phyloP scores from a whole-genome alignment of 2,329 filamentous ascomycete genomes.

The Diaporthe sp. region DNA sequence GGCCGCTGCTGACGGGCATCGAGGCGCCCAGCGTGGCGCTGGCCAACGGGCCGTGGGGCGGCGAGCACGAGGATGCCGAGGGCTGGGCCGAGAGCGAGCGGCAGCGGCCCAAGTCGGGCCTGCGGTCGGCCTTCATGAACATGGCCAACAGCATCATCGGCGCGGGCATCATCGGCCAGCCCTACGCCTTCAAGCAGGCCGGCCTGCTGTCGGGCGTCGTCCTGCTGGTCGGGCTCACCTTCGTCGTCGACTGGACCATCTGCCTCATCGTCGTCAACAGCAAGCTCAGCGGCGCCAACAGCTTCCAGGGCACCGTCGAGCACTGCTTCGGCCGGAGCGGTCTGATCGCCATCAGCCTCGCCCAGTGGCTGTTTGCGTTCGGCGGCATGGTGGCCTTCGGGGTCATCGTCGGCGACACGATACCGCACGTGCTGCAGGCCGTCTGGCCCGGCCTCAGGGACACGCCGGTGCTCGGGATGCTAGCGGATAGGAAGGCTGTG shows the following conservation, averaged over 20 bases:
- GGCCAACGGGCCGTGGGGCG: slow-evolving; percentile 65
- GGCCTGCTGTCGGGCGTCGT: slow-evolving; percentile 85
- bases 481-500: slow-evolving; percentile 85
- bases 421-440: slow-evolving; percentile 88
- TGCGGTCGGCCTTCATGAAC: slow-evolving; percentile 96
- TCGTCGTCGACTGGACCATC: slow-evolving; percentile 97
- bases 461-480: slow-evolving; percentile 83
- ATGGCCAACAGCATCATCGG: slow-evolving; percentile 99
- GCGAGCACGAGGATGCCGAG: slow-evolving; percentile 55
- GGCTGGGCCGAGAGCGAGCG: slow-evolving; percentile 68
- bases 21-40: slow-evolving; percentile 84
- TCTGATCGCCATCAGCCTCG: slow-evolving; percentile 87
- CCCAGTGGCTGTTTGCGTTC: slow-evolving; percentile 99
- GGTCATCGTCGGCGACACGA: slow-evolving; percentile 96
- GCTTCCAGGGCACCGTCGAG: slow-evolving; percentile 96
- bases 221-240: slow-evolving; percentile 83
- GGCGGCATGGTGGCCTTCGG: slow-evolving; percentile 99
- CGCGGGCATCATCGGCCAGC: slow-evolving; percentile 83
- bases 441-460: slow-evolving; percentile 82
- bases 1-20: slow-evolving; percentile 85
- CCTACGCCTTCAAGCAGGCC: slow-evolving; percentile 95
- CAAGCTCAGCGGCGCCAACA: slow-evolving; percentile 93
- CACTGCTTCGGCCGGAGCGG: slow-evolving; percentile 93
- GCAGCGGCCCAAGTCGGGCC: slow-evolving; percentile 82
- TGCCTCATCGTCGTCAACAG: slow-evolving; percentile 97